These are phyloP conservation scores for Camillea tinctor DNA, from an alignment of 2,329 filamentous ascomycete genomes.

Conservation along the genomic window DNA sequence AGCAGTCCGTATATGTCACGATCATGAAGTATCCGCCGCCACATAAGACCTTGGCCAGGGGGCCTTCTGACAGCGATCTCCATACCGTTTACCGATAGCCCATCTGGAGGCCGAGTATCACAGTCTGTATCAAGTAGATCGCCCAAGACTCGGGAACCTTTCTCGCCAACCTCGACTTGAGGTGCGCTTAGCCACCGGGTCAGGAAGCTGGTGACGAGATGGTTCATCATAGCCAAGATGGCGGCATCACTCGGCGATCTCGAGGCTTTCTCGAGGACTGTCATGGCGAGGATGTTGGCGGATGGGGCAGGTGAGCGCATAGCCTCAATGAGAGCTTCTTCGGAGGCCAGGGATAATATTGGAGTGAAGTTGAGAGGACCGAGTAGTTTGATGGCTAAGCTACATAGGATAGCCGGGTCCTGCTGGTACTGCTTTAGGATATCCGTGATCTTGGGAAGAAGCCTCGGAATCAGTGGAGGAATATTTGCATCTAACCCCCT, in stretches of 20 bases:
- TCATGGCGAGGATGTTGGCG: conserved; percentile 57
- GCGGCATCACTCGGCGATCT: conserved; percentile 46
- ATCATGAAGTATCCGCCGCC: conserved; percentile 51
- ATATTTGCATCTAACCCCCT: conserved; percentile 58
- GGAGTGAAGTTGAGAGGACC: conserved; percentile 51
- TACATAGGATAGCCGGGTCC: conserved; percentile 51
- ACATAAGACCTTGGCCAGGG: conserved; percentile 52
- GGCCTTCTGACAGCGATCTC: conserved; percentile 39
- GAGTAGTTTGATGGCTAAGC: conserved; percentile 56
- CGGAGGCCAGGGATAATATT: conserved; percentile 50
- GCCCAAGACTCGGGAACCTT: conserved; percentile 48
- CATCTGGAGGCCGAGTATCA: conserved; percentile 34
- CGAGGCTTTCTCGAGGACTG: conserved; percentile 56
- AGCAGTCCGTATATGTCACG: conserved; percentile 45
- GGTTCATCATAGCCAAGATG: conserved; percentile 49
- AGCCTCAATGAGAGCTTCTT: conserved; percentile 50
- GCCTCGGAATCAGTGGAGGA: conserved; percentile 47
- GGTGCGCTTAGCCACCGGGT: conserved; percentile 52
- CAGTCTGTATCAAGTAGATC: conserved; percentile 58
- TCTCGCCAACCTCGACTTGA: conserved; percentile 56
- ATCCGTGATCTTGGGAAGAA: conserved; percentile 53
- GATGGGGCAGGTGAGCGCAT: conserved; percentile 53
- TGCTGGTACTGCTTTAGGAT: conserved; percentile 51
- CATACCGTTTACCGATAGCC: conserved; percentile 32
- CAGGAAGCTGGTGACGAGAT: conserved; percentile 48